Evolutionary conservation across 2,329 filamentous ascomycete species (phyloP).

Genomic region (Aureobasidium sp.): DNA sequence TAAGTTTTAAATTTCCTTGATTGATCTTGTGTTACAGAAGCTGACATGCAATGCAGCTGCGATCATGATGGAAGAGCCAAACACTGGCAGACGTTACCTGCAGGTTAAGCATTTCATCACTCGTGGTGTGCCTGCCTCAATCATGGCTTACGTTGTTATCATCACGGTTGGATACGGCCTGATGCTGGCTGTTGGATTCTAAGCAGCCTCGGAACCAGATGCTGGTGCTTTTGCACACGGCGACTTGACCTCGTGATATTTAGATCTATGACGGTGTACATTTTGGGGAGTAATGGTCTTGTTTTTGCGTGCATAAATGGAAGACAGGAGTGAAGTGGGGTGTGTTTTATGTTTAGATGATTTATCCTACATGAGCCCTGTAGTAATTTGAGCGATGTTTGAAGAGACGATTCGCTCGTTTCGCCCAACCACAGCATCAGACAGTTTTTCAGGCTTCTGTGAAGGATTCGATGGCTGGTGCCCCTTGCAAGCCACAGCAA

Average conservation of each 20-base stretch:
- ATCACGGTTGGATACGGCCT: slow-evolving; percentile 85
- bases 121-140: slow-evolving; percentile 78
- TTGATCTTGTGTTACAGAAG: not conserved
- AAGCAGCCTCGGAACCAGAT: not conserved
- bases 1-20: slow-evolving; percentile 48
- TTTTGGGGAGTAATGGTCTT: not conserved
- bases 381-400: not conserved
- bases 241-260: not conserved
- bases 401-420: not conserved
- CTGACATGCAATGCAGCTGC: slow-evolving; percentile 56
- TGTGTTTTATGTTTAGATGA: slow-evolving; percentile 7
- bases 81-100: slow-evolving; percentile 85
- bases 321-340: not conserved
- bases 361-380: not conserved
- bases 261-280: not conserved
- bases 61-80: slow-evolving; percentile 97
- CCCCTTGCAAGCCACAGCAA: slow-evolving; percentile 1
- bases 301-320: not conserved
- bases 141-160: slow-evolving; percentile 74
- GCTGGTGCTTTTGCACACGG: not conserved
- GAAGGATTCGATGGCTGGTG: not conserved
- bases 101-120: slow-evolving; percentile 92
- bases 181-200: slow-evolving; percentile 63
- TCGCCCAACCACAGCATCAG: not conserved
- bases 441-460: not conserved